These are phyloP conservation scores for Xylaria sp. DNA, from an alignment of 2,329 filamentous ascomycete genomes.

Conservation along the genomic window DNA sequence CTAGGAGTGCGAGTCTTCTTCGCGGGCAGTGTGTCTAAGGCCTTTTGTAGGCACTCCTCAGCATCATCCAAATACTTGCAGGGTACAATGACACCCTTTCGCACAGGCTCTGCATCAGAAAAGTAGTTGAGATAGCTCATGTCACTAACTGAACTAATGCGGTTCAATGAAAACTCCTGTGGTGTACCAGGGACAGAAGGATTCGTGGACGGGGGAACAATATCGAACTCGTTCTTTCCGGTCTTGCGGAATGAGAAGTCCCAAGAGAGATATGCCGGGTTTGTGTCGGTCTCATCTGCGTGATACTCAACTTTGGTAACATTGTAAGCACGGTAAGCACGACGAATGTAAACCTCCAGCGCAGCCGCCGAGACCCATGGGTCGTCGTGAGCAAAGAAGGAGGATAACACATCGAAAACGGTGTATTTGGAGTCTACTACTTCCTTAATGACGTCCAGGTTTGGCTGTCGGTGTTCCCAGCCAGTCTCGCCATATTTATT, in stretches of 20 bases:
- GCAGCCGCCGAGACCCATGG: conserved; percentile 94
- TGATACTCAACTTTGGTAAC: conserved; percentile 91
- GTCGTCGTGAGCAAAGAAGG: conserved; percentile 95
- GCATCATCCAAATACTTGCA: conserved; percentile 94
- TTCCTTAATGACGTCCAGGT: conserved; percentile 91
- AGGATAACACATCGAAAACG: conserved; percentile 93
- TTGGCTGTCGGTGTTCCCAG: conserved; percentile 95
- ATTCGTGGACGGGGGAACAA: conserved; percentile 80
- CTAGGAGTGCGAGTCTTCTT: conserved; percentile 67
- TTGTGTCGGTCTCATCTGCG: conserved; percentile 72
- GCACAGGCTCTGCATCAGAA: conserved; percentile 78
- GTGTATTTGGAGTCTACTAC: conserved; percentile 99
- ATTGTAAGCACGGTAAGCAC: conserved; percentile 95
- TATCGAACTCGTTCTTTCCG: conserved; percentile 88
- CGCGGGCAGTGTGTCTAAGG: conserved; percentile 83
- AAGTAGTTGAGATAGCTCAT: conserved; percentile 87
- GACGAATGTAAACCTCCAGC: conserved; percentile 94
- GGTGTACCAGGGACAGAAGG: conserved; percentile 88
- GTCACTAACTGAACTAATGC: conserved; percentile 95
- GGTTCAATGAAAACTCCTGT: conserved; percentile 74
- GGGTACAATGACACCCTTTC: conserved; percentile 94
- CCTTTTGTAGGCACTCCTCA: conserved; percentile 86
- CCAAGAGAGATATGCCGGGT: conserved; percentile 86
- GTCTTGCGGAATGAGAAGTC: conserved; percentile 96
- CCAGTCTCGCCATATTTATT: conserved; percentile 98